Evolutionary conservation across 805 yeast genomes (phyloP), one percentile per base, ranked within the genome.

Genomic region (Lachancea fermentati): DNA sequence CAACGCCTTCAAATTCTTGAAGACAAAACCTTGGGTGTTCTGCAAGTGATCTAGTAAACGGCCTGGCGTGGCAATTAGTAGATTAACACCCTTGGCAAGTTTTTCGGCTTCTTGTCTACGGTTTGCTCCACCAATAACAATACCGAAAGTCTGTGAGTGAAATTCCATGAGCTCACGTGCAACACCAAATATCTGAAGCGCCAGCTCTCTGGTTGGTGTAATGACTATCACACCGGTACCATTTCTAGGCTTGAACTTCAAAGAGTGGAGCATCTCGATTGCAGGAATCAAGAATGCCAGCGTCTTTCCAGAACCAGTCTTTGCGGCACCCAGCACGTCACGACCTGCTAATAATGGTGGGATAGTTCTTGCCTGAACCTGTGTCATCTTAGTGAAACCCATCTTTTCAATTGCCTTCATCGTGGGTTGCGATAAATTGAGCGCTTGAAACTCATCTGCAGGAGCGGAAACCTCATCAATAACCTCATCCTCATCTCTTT

Each of bases 251-350:
- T 91, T 93, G 71, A 89, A 93, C 61, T 84, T 87, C 55, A 93
- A 73, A 13, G 95, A 80, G 59, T 89, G 84, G 41, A 93, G 72
- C 68, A 88, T 69, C 67, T 93, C 98, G 49, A 93, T 82, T 24
- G 98, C 98, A 11, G 99, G 99, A 45, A 93, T 75, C 57, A 93
- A 70, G 54, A 93, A 93, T 7, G 99, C 97, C 46, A 94, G 69
- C 0, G 99, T 93, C 69, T 93, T 93, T 61, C 99, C 99, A 1
- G 97, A 88, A 40, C 99, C 99, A 2, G 99, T 93, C 68, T 89
- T 91, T 42, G 99, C 99, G n/a, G 98, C 98, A 51, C 98, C 99
- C 40, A 93, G 73, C 15, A 94, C 97, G 66, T 93, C 99, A 53
- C 91, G 78, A 32, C 98, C 98, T 1, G 97, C 97, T 48, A 94